Base-by-base conservation (phyloP, 768 basidiomycete genomes). In the Cubamyces lactineus region DNA sequence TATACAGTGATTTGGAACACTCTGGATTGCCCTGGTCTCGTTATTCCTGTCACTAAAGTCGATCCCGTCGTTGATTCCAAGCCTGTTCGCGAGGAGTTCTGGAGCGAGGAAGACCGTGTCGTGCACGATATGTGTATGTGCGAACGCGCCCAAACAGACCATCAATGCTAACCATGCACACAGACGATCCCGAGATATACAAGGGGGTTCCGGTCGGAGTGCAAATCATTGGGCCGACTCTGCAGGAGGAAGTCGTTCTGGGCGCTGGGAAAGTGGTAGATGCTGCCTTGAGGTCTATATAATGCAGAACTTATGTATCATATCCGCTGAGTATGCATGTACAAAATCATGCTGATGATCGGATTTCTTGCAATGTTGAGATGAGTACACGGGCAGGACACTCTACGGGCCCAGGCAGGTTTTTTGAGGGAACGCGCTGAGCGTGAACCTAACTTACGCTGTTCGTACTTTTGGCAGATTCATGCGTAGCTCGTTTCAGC, bases 1-100 rank as follows among this genome's bases (percentile, higher is more conserved):
- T 83, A 82, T 63, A 82, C 82, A 0, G 71, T 70, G 6, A 65
- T 80, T 17, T 78, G 76, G 71, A 84, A 84, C 66, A 61, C 75
- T 17, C 68, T 77, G 60, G 82, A 84, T 63, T 83, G 78, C 28
- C 63, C 79, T 0, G 68, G 75, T 8, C 68, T 74, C 16, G 72
- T 75, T 16, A 77, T 84, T 63, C 83, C 83, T 3, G 83, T 82
- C 11, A 82, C 81, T 0, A 67, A 63, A n/a, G 84, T 85, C 26
- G 75, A 82, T 41, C 74, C 75, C 0, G 53, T 65, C 2, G 56
- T 82, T 5, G 83, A 84, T 59, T 57, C 54, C 21, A 73, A 72
- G 24, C 67, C 62, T 0, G 59, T 66, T 0, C 68, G 72, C 6
- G 72, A 77, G 63, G 69, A 76, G 21, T 84, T 81, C 67, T 67